Evolutionary conservation across 257 asterid species (phyloP).

Genomic region (Solanum pimpinellifolium): DNA sequence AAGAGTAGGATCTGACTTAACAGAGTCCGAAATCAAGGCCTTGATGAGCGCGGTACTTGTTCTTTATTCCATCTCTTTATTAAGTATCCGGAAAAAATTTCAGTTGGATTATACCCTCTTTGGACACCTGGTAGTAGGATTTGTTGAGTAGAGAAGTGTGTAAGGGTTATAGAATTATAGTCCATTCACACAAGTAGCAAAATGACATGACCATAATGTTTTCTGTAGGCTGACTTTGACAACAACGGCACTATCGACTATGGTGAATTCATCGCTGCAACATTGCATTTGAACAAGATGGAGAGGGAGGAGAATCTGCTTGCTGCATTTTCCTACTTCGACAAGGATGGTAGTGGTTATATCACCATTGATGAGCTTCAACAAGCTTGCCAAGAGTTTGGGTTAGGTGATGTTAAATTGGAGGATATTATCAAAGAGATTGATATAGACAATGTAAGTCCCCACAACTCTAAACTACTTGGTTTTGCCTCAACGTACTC

Average conservation of each 20-base stretch:
- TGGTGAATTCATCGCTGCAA: conserved; percentile 94
- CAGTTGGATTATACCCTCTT: not conserved
- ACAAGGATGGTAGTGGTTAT: conserved; percentile 97
- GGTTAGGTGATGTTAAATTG: conserved; percentile 53
- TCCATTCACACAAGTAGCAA: not conserved
- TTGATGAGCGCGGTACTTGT: conserved; percentile 71
- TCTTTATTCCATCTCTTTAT: not conserved
- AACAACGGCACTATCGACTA: conserved; percentile 84
- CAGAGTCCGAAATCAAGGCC: conserved; percentile 68
- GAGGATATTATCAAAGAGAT: conserved; percentile 76
- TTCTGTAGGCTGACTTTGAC: conserved; percentile 81
- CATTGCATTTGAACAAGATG: conserved; percentile 87
- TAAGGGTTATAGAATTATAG: not conserved
- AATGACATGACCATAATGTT: not conserved
- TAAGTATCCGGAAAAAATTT: too few relatives aligned
- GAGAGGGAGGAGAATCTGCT: conserved; percentile 83
- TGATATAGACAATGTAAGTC: conserved; percentile 68
- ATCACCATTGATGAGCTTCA: conserved; percentile 91
- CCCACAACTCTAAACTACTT: not conserved
- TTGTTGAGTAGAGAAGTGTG: not conserved
- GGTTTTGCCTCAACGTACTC: not conserved
- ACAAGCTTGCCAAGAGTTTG: conserved; percentile 83
- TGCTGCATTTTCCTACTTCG: conserved; percentile 95
- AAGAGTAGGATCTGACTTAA: conserved; percentile 81
- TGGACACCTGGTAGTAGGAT: not conserved